phyloP scores from a whole-genome alignment of 768 basidiomycete genomes.

The Suillus ampliporus region DNA sequence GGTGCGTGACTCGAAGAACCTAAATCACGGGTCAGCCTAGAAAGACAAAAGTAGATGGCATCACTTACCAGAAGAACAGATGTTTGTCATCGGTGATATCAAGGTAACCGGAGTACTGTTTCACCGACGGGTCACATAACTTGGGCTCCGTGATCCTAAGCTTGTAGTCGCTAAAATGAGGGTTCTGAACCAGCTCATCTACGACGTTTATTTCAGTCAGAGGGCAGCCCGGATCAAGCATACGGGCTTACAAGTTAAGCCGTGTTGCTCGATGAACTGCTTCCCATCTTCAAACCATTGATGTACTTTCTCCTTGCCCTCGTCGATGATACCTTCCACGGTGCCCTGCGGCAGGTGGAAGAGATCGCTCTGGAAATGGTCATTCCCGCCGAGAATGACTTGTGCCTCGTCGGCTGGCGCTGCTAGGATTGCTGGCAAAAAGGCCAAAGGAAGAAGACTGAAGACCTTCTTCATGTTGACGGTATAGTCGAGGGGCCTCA shows the following conservation, averaged over 20 bases:
- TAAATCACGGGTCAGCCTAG: constrained; percentile 30
- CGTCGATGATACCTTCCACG: constrained; percentile 46
- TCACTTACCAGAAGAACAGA: constrained; percentile 82
- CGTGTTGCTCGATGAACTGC: constrained; percentile 72
- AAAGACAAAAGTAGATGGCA: constrained; percentile 4
- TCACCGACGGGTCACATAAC: constrained; percentile 78
- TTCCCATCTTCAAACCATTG: constrained; percentile 68
- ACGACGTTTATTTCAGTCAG: constrained; percentile 10
- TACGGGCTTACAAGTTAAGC: constrained; percentile 66
- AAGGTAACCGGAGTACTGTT: constrained; percentile 81
- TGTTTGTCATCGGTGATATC: constrained; percentile 82
- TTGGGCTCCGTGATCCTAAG: constrained; percentile 70
- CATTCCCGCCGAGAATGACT: constrained; percentile 44
- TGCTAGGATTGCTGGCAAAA: constrained; percentile 42
- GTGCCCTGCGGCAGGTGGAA: constrained; percentile 48
- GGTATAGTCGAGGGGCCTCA: background rate
- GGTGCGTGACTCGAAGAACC: constrained; percentile 89
- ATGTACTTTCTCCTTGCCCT: constrained; percentile 56
- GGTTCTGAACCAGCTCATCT: constrained; percentile 69
- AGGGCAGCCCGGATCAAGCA: background rate
- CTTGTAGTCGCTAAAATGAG: constrained; percentile 55
- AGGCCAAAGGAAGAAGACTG: constrained; percentile 40
- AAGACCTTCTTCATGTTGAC: constrained; percentile 45
- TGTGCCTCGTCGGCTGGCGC: constrained; percentile 49
- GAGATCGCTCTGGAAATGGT: constrained; percentile 21